Conservation (phyloP, 1,284 basidiomycete genomes). For the Sanghuangporus weigelae region DNA sequence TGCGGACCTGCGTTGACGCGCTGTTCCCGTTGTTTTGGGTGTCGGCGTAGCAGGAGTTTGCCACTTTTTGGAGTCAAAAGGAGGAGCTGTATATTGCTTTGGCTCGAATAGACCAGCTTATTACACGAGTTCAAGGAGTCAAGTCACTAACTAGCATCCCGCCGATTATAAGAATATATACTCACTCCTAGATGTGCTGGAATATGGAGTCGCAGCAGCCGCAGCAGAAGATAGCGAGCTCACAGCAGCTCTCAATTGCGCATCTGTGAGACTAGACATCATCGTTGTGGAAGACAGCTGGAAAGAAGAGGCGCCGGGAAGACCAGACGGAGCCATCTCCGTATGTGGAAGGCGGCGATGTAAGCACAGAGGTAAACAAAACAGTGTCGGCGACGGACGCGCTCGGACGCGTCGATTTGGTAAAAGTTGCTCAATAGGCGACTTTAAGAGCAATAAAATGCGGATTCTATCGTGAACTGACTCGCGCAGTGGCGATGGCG, state of each 20-base stretch:
- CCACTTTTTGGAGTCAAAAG: constrained; percentile 17
- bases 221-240: constrained; percentile 44
- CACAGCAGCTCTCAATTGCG: constrained; percentile 54
- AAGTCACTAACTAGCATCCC: neutral
- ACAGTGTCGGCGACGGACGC: neutral
- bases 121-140: constrained; percentile 24
- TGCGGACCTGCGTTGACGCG: neutral
- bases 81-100: constrained; percentile 14
- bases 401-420: constrained; percentile 11
- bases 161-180: neutral
- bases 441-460: neutral
- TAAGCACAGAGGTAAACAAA: constrained; percentile 10
- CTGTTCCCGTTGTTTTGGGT: neutral
- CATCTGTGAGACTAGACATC: constrained; percentile 32
- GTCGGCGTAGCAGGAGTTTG: constrained; percentile 9
- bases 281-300: constrained; percentile 33
- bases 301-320: constrained; percentile 13
- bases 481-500: neutral
- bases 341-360: constrained; percentile 3
- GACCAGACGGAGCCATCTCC: constrained; percentile 10
- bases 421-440: neutral
- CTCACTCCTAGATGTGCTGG: constrained; percentile 10
- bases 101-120: constrained; percentile 27
- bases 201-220: constrained; percentile 37
- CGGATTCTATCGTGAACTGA: neutral